Conservation (phyloP, 495 filamentous ascomycete genomes). For the Viridothelium virens region DNA sequence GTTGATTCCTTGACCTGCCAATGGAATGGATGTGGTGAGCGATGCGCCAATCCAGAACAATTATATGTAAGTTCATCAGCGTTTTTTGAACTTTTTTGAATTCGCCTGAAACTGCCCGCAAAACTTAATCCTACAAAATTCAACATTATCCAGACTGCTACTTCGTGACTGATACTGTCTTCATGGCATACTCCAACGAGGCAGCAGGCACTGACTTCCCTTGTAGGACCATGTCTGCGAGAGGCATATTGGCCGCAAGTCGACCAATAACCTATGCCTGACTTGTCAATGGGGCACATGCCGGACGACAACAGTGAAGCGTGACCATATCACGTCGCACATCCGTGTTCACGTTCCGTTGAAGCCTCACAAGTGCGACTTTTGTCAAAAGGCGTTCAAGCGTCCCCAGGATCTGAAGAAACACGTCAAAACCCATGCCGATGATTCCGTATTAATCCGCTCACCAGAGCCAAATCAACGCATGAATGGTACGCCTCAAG, state of each 20-base stretch:
- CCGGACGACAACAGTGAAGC: constrained; percentile 94
- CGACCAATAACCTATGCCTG: constrained; percentile 96
- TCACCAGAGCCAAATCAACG: constrained; percentile 53
- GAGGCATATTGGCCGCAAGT: constrained; percentile 95
- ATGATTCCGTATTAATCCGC: constrained; percentile 83
- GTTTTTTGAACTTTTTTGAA: constrained; percentile 16
- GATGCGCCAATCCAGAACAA: constrained; percentile 66
- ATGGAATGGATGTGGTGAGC: constrained; percentile 80
- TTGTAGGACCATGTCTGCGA: constrained; percentile 94
- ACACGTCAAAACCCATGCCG: constrained; percentile 99
- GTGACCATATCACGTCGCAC: constrained; percentile 98
- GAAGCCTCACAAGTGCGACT: constrained; percentile 97
- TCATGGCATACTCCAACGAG: not conserved
- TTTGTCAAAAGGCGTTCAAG: constrained; percentile 98
- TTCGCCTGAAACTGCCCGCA: not conserved
- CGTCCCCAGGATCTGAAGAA: constrained; percentile 98
- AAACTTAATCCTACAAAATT: too few relatives aligned
- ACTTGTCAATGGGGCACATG: constrained; percentile 97
- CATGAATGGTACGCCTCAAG: not conserved
- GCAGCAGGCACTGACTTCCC: constrained; percentile 25
- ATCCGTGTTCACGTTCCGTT: constrained; percentile 96
- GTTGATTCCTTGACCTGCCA: constrained; percentile 53
- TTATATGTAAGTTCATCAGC: constrained; percentile 74
- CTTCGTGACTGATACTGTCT: too few relatives aligned
- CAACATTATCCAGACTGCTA: too few relatives aligned